Base-by-base conservation (phyloP, 768 basidiomycete genomes). In the Termitomyces sp. region DNA sequence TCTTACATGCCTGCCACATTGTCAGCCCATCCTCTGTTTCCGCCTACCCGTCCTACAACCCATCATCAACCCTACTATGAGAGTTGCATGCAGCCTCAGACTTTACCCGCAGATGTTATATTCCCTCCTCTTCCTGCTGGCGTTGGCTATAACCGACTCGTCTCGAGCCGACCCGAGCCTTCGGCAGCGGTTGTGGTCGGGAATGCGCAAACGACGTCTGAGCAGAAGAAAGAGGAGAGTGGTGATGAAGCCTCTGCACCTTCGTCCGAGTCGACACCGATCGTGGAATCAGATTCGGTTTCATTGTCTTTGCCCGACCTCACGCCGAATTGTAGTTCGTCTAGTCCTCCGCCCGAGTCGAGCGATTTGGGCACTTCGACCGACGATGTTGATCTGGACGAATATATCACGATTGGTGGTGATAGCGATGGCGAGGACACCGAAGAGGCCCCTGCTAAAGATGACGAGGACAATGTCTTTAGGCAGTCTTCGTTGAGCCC, bases 41-140 rank as follows among this genome's bases (percentile, higher is more conserved):
- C 80, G 30, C 72, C 77, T 14, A 73, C 71, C 1, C 77, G 79
- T 10, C 77, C 82, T 9, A 82, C 81, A 11, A 73, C 78, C 19
- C 84, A 88, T 56, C 86, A 87, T 59, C 88, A 90, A 61, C 82
- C 87, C 0, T 90, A 90, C 65, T 88, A 88, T 64, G 81, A 82
- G 49, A 80, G 76, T 38, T 84, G 82, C 55, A 55, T 79, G 43
- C 74, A 76, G 55, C 73, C 74, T 15, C 78, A 79, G 51, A 63
- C 65, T 19, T 49, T 77, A 5, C 77, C 84, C 5, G 76, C 83
- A 8, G 88, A 87, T 32, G 75, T 88, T 30, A 81, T 90, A 34
- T 90, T 90, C 67, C 88, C 88, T 48, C 85, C 87, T 1, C 69
- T 90, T 3, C 88, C 88, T 15, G 71, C 82, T 5, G 70, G 69